Percentiles rank a stretch among this genome's conserved stretches.
These are phyloP conservation scores for Myxozyma monticola DNA, from an alignment of 805 yeast genomes.

Conservation along the genomic window DNA sequence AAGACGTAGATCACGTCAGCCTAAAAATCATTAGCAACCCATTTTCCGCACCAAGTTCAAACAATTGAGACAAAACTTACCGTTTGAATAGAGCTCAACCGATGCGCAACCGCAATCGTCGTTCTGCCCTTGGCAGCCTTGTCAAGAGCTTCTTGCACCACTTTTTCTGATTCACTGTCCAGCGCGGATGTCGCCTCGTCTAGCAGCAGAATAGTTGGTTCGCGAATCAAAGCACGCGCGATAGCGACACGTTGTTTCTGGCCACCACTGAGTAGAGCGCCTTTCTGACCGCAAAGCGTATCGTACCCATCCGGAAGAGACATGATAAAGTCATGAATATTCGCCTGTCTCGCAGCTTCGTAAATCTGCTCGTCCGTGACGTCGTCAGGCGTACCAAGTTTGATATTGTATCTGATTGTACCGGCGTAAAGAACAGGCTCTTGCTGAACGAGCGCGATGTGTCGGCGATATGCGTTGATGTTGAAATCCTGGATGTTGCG, in stretches of 20 bases:
- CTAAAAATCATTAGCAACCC: too few species aligned
- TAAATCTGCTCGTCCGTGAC: too few species aligned
- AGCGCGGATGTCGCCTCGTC: conserved; percentile 60
- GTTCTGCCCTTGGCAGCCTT: conserved; percentile 63
- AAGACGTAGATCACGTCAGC: conserved; percentile 56
- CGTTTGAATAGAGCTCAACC: conserved; percentile 59
- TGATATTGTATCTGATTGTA: conserved; percentile 71
- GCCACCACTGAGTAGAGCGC: conserved; percentile 59
- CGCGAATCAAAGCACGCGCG: conserved; percentile 60
- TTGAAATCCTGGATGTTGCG: conserved; percentile 49
- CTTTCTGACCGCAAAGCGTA: too few species aligned
- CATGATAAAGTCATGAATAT: conserved; percentile 51
- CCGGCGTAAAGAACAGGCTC: conserved; percentile 70
- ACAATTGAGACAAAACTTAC: conserved; percentile 37
- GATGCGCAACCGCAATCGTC: conserved; percentile 72
- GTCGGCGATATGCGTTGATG: conserved; percentile 51
- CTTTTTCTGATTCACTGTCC: conserved; percentile 61
- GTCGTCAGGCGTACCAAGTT: conserved; percentile 40
- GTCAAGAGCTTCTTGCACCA: conserved; percentile 61
- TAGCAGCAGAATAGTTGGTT: conserved; percentile 54
- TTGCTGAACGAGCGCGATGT: too few species aligned
- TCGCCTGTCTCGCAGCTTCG: conserved; percentile 52
- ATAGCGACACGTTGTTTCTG: conserved; percentile 65
- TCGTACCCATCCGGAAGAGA: too few species aligned
- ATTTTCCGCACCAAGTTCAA: not conserved